phyloP scores from a whole-genome alignment of 768 basidiomycete genomes.

The Polyporus arcularius region DNA sequence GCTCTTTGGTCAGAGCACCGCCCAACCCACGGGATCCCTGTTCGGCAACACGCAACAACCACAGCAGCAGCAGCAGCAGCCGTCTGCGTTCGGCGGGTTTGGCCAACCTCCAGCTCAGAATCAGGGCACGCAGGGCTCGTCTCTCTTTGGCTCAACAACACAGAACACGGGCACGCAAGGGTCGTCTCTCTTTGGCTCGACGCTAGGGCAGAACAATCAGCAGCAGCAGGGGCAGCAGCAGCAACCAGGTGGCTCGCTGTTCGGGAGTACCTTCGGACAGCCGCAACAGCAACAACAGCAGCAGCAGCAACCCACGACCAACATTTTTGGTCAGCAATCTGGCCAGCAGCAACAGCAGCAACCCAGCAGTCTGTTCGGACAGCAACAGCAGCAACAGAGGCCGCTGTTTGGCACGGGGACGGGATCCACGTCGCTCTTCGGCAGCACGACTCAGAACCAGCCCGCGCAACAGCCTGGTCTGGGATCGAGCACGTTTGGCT shows the following conservation, averaged over 20 bases:
- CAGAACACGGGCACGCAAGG: constrained; percentile 11
- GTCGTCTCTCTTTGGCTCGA: constrained; percentile 10
- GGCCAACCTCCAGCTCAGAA: constrained; percentile 13
- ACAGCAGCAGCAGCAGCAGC: constrained; percentile 18
- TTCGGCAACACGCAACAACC: constrained; percentile 18
- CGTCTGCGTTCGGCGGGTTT: constrained; percentile 16
- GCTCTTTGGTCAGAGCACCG: constrained; percentile 19
- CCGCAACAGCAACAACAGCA: constrained; percentile 22
- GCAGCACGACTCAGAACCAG: constrained; percentile 28
- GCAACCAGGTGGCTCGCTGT: constrained; percentile 17
- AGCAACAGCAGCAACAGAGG: constrained; percentile 32
- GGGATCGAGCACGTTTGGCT: constrained; percentile 16
- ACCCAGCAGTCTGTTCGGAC: constrained; percentile 21
- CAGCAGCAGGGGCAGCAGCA: constrained; percentile 28
- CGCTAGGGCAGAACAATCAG: constrained; percentile 17
- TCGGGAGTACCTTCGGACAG: constrained; percentile 22
- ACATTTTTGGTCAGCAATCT: constrained; percentile 26
- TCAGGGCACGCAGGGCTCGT: constrained; percentile 9
- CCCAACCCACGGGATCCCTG: constrained; percentile 16
- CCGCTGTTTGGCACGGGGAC: constrained; percentile 10
- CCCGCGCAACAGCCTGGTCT: constrained; percentile 22
- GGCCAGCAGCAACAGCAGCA: constrained; percentile 23
- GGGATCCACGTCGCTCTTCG: constrained; percentile 36
- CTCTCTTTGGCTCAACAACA: constrained; percentile 15
- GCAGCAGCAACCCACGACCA: constrained; percentile 25